phyloP scores from a whole-genome alignment of 2,329 filamentous ascomycete species.

The Colletotrichum sp. region DNA sequence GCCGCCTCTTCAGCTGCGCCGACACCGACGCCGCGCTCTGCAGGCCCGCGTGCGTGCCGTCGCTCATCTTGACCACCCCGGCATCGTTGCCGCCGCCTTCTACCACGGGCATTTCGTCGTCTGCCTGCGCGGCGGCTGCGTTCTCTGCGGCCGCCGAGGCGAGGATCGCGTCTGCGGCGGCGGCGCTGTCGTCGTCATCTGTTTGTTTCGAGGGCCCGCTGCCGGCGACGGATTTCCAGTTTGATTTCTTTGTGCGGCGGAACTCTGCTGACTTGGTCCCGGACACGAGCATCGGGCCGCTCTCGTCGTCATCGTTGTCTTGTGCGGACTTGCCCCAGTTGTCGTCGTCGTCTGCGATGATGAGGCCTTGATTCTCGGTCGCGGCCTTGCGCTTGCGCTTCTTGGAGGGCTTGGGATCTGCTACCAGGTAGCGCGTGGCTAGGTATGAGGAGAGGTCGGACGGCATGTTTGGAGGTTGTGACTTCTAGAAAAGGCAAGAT shows the following conservation, averaged over 20 bases:
- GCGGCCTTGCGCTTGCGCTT: conserved; percentile 68
- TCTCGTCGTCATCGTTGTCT: conserved; percentile 56
- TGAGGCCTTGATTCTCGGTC: conserved; percentile 53
- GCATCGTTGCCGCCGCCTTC: conserved; percentile 42
- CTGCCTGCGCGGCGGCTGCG: conserved; percentile 51
- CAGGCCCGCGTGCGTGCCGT: conserved; percentile 85
- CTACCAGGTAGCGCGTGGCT: conserved; percentile 84
- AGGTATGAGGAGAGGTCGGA: conserved; percentile 81
- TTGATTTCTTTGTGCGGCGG: conserved; percentile 77
- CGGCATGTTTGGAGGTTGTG: conserved; percentile 46
- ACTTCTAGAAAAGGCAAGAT: neutral
- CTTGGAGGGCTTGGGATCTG: conserved; percentile 61
- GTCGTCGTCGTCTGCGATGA: conserved; percentile 71
- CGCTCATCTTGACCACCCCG: conserved; percentile 75
- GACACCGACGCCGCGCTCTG: conserved; percentile 84
- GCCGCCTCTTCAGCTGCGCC: conserved; percentile 69
- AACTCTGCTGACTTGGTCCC: conserved; percentile 64
- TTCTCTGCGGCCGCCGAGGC: conserved; percentile 73
- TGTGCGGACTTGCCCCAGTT: conserved; percentile 49
- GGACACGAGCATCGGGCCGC: conserved; percentile 53
- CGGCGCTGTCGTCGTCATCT: conserved; percentile 50
- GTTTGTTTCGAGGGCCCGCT: conserved; percentile 36
- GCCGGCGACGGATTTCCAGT: conserved; percentile 75
- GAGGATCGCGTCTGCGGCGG: conserved; percentile 80
- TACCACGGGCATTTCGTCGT: conserved; percentile 55